Evolutionary conservation across 352 stramenopile genomes (phyloP), one percentile per base, ranked within the genome.

Genomic region (Pilasporangium apinafurcum): DNA sequence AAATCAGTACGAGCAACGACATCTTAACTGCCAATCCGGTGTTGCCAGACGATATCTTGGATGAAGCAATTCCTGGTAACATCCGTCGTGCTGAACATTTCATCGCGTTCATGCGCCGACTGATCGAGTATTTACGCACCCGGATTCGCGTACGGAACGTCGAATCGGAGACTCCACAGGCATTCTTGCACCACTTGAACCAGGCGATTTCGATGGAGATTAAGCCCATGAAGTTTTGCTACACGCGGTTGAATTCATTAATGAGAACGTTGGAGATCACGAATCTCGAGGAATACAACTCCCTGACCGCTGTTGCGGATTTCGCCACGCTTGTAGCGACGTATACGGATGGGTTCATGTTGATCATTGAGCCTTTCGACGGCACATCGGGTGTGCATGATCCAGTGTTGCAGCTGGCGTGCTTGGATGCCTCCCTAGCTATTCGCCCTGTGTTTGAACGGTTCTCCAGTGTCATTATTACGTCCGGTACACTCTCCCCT

Each of bases 391-490:
- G 96, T 13, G 85, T 86, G 0, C 68, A 75, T 10, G 74, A 95
- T 34, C 70, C 72, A 0, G 65, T 96, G 10, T 83, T 98, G 38
- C 86, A 98, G 52, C 80, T 99, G 17, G 83, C 92, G 33, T 99
- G 95, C 59, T 63, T 99, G 8, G 97, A 99, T 64, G 93, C 96
- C 5, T 98, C 95, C 1, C 64, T 99, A 21, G 96, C 96, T 12
- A 99, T 99, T 59, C 95, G 95, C 22, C 96, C 95, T 5, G 82
- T 99, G n/a, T 98, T 99, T 59, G 96, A 99, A 58, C 75, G 95
- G 37, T 92, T 92, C 26, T 73, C 76, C n/a, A 90, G 68, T 32
- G 78, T 95, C 24, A 71, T 96, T 24, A 95, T 95, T 53, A 96
- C 83, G 2, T 92, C 79, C 3, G 95, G 97, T 4, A 99, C 97